These are phyloP conservation scores for Parastagonospora avenae DNA, from an alignment of 2,329 filamentous ascomycete species.

Conservation along the genomic window DNA sequence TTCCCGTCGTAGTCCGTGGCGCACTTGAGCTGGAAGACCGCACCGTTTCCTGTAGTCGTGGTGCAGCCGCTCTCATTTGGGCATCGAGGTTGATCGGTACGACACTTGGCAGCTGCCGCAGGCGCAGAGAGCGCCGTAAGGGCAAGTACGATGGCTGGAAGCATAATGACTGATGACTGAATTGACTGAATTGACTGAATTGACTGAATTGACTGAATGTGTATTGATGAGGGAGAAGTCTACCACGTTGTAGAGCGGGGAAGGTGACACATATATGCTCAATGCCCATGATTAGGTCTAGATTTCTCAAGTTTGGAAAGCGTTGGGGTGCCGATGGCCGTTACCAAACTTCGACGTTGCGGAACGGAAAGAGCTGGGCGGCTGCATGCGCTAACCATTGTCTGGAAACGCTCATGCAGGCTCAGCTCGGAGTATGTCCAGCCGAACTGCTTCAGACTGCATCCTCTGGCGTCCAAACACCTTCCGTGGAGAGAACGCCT, in stretches of 20 bases:
- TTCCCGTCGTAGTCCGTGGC: conserved; percentile 10
- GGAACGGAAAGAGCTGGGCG: no score
- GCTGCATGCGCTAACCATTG: no score
- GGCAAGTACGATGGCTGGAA: background rate
- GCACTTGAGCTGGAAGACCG: conserved; percentile 13
- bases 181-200: background rate
- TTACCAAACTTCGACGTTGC: no score
- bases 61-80: conserved; percentile 14
- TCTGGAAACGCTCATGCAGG: background rate
- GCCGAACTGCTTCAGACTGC: no score
- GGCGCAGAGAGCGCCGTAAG: background rate
- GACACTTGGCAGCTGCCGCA: background rate
- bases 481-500: conserved; percentile 32
- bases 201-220: background rate
- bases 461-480: conserved; percentile 36
- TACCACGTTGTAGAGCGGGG: no score
- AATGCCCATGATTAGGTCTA: no score
- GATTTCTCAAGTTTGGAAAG: no score
- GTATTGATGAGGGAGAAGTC: background rate
- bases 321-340: no score
- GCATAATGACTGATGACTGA: background rate
- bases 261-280: no score
- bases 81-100: conserved; percentile 8
- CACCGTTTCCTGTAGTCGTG: conserved; percentile 10
- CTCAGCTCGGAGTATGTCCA: no score